phyloP scores from a whole-genome alignment of 108 stramenopile genomes.

The Skeletonema grethae region DNA sequence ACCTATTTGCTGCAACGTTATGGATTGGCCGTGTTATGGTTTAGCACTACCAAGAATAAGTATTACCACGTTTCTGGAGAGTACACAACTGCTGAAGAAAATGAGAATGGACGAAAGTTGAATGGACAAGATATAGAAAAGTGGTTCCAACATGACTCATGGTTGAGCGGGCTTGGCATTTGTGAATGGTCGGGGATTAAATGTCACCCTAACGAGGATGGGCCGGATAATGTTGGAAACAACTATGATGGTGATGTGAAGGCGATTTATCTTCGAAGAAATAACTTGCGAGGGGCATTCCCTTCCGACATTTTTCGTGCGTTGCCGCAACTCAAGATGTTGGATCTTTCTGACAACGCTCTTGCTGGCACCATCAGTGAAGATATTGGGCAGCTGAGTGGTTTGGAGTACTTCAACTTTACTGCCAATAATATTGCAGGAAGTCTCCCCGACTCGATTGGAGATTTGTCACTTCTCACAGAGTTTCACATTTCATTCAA shows the following conservation, averaged over 20 bases:
- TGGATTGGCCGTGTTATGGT: conserved; percentile 43
- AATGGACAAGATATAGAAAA: neutral
- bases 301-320: conserved; percentile 40
- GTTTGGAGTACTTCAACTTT: conserved; percentile 34
- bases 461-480: conserved; percentile 22
- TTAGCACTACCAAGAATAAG: conserved; percentile 32
- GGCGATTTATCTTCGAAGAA: conserved; percentile 30
- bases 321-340: conserved; percentile 24
- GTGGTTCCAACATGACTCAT: conserved; percentile 33
- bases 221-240: conserved; percentile 3
- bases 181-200: conserved; percentile 47
- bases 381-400: conserved; percentile 13
- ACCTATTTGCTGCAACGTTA: conserved; percentile 37
- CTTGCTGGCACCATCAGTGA: conserved; percentile 35
- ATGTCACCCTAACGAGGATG: conserved; percentile 22
- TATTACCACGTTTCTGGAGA: conserved; percentile 36
- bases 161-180: conserved; percentile 29
- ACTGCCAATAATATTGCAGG: conserved; percentile 41
- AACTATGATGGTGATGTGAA: conserved; percentile 38
- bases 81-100: neutral
- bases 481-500: conserved; percentile 36
- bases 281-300: conserved; percentile 38
- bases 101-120: neutral
- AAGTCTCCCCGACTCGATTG: conserved; percentile 29
- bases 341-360: conserved; percentile 48